Base-by-base conservation (phyloP, 2,329 filamentous ascomycete species). In the Fusarium nisikadoi region DNA sequence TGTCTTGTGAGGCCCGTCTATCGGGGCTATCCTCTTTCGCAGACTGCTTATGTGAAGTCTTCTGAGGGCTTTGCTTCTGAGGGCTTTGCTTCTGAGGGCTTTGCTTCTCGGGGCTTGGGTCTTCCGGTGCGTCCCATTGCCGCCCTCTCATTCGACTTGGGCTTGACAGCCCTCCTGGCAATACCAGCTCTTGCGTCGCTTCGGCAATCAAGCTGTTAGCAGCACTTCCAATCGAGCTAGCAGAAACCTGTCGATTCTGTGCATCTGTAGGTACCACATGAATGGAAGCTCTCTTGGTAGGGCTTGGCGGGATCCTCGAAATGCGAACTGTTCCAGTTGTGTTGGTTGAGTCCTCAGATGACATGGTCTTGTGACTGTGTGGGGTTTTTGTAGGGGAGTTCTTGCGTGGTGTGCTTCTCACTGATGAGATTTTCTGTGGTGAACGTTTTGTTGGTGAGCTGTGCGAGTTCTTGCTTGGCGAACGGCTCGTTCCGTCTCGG, bases 201-300 rank as follows among this genome's bases (percentile, higher is more conserved):
- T 82, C 74, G 1, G 75, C 80, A 13, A 83, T 77, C 20, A 87
- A 70, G 58, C 83, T 87, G 57, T 86, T 83, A 0, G 83, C 78
- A 43, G 73, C 78, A 49, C 81, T 82, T 3, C 76, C 78, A 39
- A 80, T 72, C 12, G 80, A 81, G 23, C 83, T 80, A 3, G 74
- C 62, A 5, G 79, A 81, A 2, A 71, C 70, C 31, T 77, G 75
- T 23, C 76, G 72, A 47, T 70, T 76, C 25, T 76, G 73, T 10
- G 49, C 61, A n/a, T 66, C 57, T 16, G 62, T 62, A 12, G 77
- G 68, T 35, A 75, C 65, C 6, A 62, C 46, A 13, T 72, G 68
- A 12, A 77, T 55, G 4, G 71, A 76, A 13, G 67, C 67, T 45
- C 70, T 72, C 71, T 81, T 81, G 36, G 70, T 75, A 1, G 80